Evolutionary conservation across 1,284 basidiomycete species (phyloP).

Genomic region (Golubevia sp.): DNA sequence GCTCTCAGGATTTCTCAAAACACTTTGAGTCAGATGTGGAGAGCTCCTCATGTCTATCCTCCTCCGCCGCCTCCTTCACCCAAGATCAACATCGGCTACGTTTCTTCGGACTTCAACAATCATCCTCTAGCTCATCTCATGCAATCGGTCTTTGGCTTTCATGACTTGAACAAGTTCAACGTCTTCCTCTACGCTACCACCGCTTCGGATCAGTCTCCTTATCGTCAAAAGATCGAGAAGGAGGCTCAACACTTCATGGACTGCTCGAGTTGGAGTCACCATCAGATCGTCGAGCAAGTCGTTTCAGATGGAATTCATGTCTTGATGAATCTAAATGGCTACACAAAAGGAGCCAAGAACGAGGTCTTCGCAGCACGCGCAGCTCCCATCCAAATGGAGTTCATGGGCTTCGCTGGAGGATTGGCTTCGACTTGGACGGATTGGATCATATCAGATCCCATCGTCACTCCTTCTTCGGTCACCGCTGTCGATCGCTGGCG

Average conservation of each 20-base stretch:
- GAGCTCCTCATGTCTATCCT: constrained; percentile 66
- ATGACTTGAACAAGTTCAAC: constrained; percentile 65
- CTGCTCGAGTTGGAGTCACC: constrained; percentile 66
- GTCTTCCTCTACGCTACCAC: constrained; percentile 69
- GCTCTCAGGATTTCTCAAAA: constrained; percentile 68
- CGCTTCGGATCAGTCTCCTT: constrained; percentile 67
- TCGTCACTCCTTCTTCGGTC: constrained; percentile 67
- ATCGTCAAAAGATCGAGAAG: constrained; percentile 67
- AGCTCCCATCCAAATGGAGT: constrained; percentile 69
- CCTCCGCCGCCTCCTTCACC: constrained; percentile 66
- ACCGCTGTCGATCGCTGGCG: constrained; percentile 64
- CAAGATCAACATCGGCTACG: constrained; percentile 68
- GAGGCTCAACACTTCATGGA: constrained; percentile 67
- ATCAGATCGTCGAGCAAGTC: constrained; percentile 65
- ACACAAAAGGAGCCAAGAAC: constrained; percentile 72
- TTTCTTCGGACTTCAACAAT: constrained; percentile 70
- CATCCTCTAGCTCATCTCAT: constrained; percentile 71
- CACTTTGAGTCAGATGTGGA: constrained; percentile 66
- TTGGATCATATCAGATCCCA: constrained; percentile 69
- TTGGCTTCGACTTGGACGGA: constrained; percentile 70
- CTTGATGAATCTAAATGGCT: constrained; percentile 70
- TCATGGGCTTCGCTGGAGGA: constrained; percentile 66
- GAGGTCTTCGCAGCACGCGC: constrained; percentile 71
- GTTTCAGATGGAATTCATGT: constrained; percentile 67
- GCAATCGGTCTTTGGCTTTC: constrained; percentile 69